Evolutionary conservation across 2,329 filamentous ascomycete genomes (phyloP), one percentile per base, ranked within the genome.

Genomic region (Ophiostoma tasmaniense): DNA sequence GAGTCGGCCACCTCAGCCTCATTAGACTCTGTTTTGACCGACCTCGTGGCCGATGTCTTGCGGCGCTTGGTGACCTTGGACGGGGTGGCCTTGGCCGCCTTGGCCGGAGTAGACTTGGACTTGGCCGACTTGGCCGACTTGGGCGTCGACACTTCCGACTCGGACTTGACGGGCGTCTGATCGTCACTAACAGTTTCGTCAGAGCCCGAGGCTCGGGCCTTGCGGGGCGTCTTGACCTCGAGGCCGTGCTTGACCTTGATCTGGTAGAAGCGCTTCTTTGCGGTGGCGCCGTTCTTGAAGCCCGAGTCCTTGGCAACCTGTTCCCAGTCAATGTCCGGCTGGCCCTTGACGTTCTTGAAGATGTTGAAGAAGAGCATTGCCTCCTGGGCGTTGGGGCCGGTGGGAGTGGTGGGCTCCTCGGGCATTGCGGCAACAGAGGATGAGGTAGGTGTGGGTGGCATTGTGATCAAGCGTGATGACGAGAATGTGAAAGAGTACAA

Each of bases 241-340:
- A 82, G 76, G 2, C 79, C 79, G 0, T 81, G 76, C 75, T 83
- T 83, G 64, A 77, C 76, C 75, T 81, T 84, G 70, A 85, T 80
- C 70, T 85, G 82, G 3, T 81, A 78, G 69, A 81, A 85, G 64
- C 83, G 81, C 69, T 52, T 42, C 67, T 80, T 81, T 69, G 83
- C 83, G 2, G 80, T 79, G 10, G 77, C 76, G 0, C 77, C 80
- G 50, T 79, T 83, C 70, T 82, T 82, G 77, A 82, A 81, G 10
- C 78, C 77, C 14, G 77, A 74, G 14, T 80, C 79, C 0, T 66
- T 37, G 1, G 83, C 82, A 2, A 85, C 80, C 4, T 73, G 74
- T 0, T 78, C 74, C 84, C 84, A 85, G 73, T 86, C 80, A 45
- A 83, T 78, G 0, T 81, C 79, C 3, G 80, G 79, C 71, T 79